Evolutionary conservation across 768 basidiomycete species (phyloP), one percentile per base, ranked within the genome.

Genomic region (Tylopilus felleus): DNA sequence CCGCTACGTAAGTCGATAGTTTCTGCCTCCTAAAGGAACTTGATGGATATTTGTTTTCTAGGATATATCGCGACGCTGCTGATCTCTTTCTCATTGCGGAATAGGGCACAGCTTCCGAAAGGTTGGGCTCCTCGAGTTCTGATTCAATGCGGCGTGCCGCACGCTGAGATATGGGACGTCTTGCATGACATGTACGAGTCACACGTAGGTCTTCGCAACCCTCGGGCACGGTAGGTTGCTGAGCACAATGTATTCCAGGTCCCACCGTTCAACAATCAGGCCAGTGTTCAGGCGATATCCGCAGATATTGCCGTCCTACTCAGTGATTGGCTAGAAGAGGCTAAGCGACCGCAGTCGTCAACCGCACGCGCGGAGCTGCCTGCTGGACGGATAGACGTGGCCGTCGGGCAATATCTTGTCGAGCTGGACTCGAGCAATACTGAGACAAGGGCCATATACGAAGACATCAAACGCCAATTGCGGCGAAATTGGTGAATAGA

Each of bases 101-200:
- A 86, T 61, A 80, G 77, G 57, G 76, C 74, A 8, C 73, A 75
- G 1, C 72, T 90, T 29, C 80, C 84, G 2, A 73, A 79, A 41
- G 94, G 94, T 13, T 98, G 96, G 96, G 85, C 85, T 0, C 81
- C 91, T 7, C 79, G 85, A 43, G 78, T 90, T 51, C 73, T 98
- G 53, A 76, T 84, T 19, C 86, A 93, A 68, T 95, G 88, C 50
- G 84, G 87, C 2, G 86, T 95, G 22, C 86, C 90, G 9, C 86
- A 82, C 60, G 76, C 80, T 33, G 90, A 93, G 53, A 79, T 95
- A 49, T 96, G 93, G 83, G 87, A 91, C 60, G 81, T 88, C 21
- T 78, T 92, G 58, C 86, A 91, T 60, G 87, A 87, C 66, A 87
- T 93, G 80, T 90, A 90, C 57, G 88, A 93, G 66, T 90, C 89